Conservation (phyloP, 2,329 filamentous ascomycete genomes). For the Orbilia brochopaga region DNA sequence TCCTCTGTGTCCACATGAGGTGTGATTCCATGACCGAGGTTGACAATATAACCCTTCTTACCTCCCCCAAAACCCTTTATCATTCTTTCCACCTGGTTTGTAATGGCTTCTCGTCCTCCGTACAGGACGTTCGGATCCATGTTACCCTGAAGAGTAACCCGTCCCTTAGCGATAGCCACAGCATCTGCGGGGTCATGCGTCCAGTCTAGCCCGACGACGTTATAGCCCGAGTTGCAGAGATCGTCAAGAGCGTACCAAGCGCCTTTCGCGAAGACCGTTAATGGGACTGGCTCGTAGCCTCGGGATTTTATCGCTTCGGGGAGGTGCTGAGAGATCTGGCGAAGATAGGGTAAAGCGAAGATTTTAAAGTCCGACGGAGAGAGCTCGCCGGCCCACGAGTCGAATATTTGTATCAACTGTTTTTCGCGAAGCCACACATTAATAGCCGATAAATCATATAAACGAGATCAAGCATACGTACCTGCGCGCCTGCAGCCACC, state of each 20-base stretch:
- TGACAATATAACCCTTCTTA: conserved; percentile 94
- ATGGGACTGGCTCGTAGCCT: conserved; percentile 80
- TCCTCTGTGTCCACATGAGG: conserved; percentile 93
- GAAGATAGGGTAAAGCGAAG: conserved; percentile 85
- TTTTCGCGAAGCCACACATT: background rate
- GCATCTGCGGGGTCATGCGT: conserved; percentile 86
- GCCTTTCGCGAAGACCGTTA: conserved; percentile 98
- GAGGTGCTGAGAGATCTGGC: conserved; percentile 80
- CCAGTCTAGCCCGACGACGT: conserved; percentile 96
- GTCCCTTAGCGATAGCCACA: conserved; percentile 75
- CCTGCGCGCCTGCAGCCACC: conserved; percentile 89
- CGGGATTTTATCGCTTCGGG: conserved; percentile 76
- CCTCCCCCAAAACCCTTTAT: conserved; percentile 81
- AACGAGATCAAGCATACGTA: conserved; percentile 56
- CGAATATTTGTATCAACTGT: conserved; percentile 90
- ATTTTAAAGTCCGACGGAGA: conserved; percentile 81
- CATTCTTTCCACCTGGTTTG: conserved; percentile 81
- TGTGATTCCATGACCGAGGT: conserved; percentile 96
- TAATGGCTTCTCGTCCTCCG: conserved; percentile 80
- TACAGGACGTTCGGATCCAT: conserved; percentile 94
- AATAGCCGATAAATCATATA: background rate
- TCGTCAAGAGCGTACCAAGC: conserved; percentile 93
- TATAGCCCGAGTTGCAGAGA: conserved; percentile 84
- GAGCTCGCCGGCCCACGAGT: conserved; percentile 96
- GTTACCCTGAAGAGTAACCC: conserved; percentile 89